A percentile compares a stretch with the other conserved stretches of the same genome.
phyloP scores from a whole-genome alignment of 108 stramenopile species.

The Cyclotella sp. region DNA sequence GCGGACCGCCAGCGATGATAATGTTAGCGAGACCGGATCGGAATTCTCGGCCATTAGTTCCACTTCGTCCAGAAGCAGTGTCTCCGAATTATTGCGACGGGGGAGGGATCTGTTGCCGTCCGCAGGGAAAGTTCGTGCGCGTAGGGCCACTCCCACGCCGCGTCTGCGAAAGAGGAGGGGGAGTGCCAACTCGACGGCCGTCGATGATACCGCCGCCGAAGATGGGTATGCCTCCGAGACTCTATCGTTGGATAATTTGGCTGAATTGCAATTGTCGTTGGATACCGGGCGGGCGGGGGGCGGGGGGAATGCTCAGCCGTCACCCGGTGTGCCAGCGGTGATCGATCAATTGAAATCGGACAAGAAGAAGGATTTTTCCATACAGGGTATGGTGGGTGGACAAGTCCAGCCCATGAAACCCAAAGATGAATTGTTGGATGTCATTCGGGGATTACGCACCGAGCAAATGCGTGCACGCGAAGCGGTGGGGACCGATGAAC shows the following conservation, averaged over 20 bases:
- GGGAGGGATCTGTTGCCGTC: conserved; percentile 80
- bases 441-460: conserved; percentile 76
- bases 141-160: conserved; percentile 86
- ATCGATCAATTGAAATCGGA: conserved; percentile 36
- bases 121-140: conserved; percentile 78
- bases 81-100: conserved; percentile 64
- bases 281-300: conserved; percentile 17
- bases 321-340: conserved; percentile 31
- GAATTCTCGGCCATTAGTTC: conserved; percentile 46
- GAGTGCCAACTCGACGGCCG: conserved; percentile 19
- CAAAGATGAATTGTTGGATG: conserved; percentile 85
- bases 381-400: conserved; percentile 26
- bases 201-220: conserved; percentile 54
- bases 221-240: conserved; percentile 77
- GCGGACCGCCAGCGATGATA: conserved; percentile 10
- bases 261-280: conserved; percentile 67
- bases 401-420: conserved; percentile 67
- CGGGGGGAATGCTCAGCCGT: not conserved
- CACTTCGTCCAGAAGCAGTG: conserved; percentile 43
- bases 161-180: conserved; percentile 50
- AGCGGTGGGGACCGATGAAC: conserved; percentile 35
- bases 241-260: conserved; percentile 72
- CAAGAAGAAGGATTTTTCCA: conserved; percentile 29
- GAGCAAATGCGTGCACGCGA: conserved; percentile 82
- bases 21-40: conserved; percentile 30